Evolutionary conservation across 805 yeast genomes (phyloP).

Genomic region (Nakazawaea peltata): DNA sequence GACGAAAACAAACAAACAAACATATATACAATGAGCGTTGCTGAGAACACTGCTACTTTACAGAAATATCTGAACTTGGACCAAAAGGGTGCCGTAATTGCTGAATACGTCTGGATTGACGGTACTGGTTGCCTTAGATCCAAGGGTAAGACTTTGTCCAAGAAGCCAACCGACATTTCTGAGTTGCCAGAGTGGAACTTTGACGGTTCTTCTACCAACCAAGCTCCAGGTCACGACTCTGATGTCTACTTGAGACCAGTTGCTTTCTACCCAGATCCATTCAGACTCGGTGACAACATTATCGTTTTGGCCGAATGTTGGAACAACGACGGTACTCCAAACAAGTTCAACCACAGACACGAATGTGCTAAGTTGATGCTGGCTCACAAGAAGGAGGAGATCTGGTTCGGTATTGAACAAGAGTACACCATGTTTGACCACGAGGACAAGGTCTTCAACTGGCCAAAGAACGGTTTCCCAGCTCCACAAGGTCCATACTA

Average conservation of each 20-base stretch:
- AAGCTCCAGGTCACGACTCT: conserved; percentile 97
- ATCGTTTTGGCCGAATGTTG: conserved; percentile 94
- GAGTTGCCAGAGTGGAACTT: conserved; percentile 99
- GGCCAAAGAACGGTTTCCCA: conserved; percentile 99
- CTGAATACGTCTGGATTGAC: conserved; percentile 98
- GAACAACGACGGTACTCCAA: conserved; percentile 98
- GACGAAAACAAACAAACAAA: too few species aligned
- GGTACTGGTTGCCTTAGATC: conserved; percentile 87
- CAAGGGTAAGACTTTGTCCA: conserved; percentile 80
- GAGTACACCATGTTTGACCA: conserved; percentile 96
- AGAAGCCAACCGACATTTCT: conserved; percentile 61
- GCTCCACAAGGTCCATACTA: conserved; percentile 99
- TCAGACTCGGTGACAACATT: conserved; percentile 96
- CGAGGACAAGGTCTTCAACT: conserved; percentile 84
- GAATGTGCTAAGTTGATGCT: conserved; percentile 92
- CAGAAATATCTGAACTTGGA: conserved; percentile 76
- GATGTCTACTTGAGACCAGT: conserved; percentile 95
- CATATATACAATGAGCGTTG: conserved; percentile 15
- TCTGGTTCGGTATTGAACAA: conserved; percentile 99
- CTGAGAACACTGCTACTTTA: conserved; percentile 72
- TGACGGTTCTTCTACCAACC: conserved; percentile 97
- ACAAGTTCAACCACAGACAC: conserved; percentile 96
- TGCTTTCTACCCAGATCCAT: conserved; percentile 91
- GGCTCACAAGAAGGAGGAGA: conserved; percentile 75
- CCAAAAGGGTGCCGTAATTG: conserved; percentile 82